Base-by-base conservation (phyloP, 306 rosid genomes). In the Quercus bicolor region DNA sequence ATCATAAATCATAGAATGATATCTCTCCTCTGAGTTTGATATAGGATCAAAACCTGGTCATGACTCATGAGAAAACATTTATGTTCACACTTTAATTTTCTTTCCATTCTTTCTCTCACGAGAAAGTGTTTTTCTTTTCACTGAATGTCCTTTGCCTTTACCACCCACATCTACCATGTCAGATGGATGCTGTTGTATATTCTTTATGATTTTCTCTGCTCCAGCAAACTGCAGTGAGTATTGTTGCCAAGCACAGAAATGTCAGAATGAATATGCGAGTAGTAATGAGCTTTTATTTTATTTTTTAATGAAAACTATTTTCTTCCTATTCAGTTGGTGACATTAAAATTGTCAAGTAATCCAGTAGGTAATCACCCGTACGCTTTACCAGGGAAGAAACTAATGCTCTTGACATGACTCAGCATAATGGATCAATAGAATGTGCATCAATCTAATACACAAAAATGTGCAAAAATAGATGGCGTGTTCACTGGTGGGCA, bases 201-300 rank as follows among this genome's bases (percentile, higher is more conserved):
- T 89, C 87, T 75, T 84, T 82, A 74, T 83, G 34, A 68, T 73
- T 73, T 62, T 56, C 24, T 77, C 80, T 51, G 80, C 81, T 76
- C 77, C 81, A 34, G 74, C 56, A 76, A 80, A 59, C 98, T 90
- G 90, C 84, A 88, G 70, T 26, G 78, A 57, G 68, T 28, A 75
- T 52, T 53, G 80, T 60, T 54, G 65, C 76, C 65, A 57, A 82
- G 72, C 68, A 75, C 54, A 73, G 72, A 33, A 75, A 79, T 12
- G 19, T 64, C 33, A 70, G 21, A 78, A 70, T 34, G 77, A 18
- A 62, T 15, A 19, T 3, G 57, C 23, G 11, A 82, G 45, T 34
- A 5, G 54, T 54, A 37, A 77, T 66, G 70, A 10, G 11, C 55
- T 66, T 72, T 72, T 29, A 20, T 28, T 19, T 68, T 59, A 55